These are phyloP conservation scores for Erodium chrysanthum DNA, from an alignment of 441 rosid genomes.

Conservation along the genomic window DNA sequence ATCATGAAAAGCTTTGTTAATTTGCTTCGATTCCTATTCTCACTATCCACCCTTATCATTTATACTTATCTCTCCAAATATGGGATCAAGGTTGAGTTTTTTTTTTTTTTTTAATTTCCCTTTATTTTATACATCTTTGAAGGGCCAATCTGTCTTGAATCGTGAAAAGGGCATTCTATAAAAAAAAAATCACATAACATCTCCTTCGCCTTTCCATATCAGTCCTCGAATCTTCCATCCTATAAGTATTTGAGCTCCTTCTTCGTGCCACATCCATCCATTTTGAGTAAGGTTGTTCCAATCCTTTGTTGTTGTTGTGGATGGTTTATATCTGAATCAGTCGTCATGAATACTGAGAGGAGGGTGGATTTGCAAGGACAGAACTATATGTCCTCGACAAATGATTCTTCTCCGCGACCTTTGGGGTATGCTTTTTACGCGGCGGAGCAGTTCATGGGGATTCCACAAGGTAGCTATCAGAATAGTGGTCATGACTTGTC, in stretches of 20 bases:
- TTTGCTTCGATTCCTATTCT: not conserved
- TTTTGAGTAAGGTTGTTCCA: no score
- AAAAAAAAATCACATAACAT: not conserved
- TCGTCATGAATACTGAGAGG: not conserved
- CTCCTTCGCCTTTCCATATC: not conserved
- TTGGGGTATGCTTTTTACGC: conserved; percentile 4
- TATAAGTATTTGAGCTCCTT: no score
- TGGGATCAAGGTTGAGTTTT: not conserved
- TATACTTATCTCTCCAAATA: not conserved
- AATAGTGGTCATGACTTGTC: not conserved
- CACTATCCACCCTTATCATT: not conserved
- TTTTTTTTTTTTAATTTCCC: no score
- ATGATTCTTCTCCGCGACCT: not conserved
- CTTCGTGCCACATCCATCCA: no score
- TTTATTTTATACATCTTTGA: not conserved
- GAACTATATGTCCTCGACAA: not conserved
- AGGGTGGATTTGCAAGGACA: not conserved
- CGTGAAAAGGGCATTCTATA: not conserved
- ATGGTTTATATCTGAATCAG: not conserved
- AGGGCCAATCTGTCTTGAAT: not conserved
- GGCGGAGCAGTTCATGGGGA: conserved; percentile 3
- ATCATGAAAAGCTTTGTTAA: not conserved
- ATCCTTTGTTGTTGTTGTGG: not conserved
- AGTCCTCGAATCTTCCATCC: not conserved
- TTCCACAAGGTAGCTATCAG: not conserved